phyloP scores from a whole-genome alignment of 2,329 filamentous ascomycete genomes.

The Golovinomyces cichoracearum region DNA sequence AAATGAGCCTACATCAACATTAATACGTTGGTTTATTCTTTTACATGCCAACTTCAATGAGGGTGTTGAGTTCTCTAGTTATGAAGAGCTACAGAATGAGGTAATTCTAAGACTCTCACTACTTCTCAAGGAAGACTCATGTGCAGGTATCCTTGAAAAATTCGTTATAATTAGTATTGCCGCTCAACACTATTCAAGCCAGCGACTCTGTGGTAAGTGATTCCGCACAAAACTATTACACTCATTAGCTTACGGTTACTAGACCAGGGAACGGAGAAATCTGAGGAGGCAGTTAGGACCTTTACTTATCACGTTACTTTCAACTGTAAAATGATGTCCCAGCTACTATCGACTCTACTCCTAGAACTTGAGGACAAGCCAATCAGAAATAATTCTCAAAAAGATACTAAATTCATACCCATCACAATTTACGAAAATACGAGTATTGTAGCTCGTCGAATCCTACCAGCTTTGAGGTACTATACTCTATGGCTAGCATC shows the following conservation, averaged over 20 bases:
- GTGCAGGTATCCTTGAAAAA: constrained; percentile 43
- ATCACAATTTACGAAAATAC: constrained; percentile 22
- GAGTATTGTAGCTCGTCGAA: constrained; percentile 30
- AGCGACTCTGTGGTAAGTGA: constrained; percentile 29
- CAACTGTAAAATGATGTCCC: constrained; percentile 52
- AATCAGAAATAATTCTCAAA: constrained; percentile 19
- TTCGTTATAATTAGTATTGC: constrained; percentile 69
- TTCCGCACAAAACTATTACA: background rate
- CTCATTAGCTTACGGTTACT: constrained; percentile 5
- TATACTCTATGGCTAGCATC: constrained; percentile 42
- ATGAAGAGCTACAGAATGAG: constrained; percentile 62
- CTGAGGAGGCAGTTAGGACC: constrained; percentile 16
- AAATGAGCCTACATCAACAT: constrained; percentile 22
- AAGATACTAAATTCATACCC: constrained; percentile 17
- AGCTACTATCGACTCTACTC: constrained; percentile 42
- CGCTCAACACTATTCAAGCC: constrained; percentile 46
- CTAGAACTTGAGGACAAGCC: constrained; percentile 34
- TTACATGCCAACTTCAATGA: constrained; percentile 67
- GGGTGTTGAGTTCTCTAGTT: constrained; percentile 45
- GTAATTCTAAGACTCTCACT: constrained; percentile 54
- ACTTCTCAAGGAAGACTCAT: constrained; percentile 40
- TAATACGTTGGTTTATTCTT: constrained; percentile 60
- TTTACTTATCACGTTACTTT: constrained; percentile 45
- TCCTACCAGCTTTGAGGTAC: constrained; percentile 36
- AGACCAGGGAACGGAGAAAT: constrained; percentile 18